Base-by-base conservation (phyloP, 306 rosid genomes). In the Cyclanthera cordifolia region DNA sequence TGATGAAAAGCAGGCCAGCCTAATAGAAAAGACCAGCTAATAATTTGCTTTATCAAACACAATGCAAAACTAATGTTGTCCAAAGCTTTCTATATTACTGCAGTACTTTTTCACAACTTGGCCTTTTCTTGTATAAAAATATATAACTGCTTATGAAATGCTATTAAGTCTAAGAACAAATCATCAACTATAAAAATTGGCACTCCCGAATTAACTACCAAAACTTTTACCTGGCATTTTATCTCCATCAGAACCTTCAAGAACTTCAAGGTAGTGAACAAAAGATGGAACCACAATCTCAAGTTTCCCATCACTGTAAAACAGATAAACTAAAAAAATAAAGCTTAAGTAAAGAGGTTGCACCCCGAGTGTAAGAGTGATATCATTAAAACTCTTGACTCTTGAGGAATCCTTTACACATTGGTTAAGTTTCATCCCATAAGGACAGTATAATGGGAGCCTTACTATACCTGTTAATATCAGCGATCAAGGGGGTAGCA, bases 1-100 rank as follows among this genome's bases (percentile, higher is more conserved):
- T 94, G 99, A 74, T 94, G 99, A 78, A 90, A 90, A 82, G 99
- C 97, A 76, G 99, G 99, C 99, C 99, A 94, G 53, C 99, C 99
- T 94, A 71, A 79, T 17, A 72, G 79, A 76, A 84, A 27, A 78
- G 64, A 53, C 72, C 0, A 49, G 28, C 32, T 13, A 20, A 21
- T 43, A 17, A 34, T 16, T 47, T 66, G 14, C 25, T 47, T 59
- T 32, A 39, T 59, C 23, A 59, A 59, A 32, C 24, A 32, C 16
- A 13, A 7, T 24, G 25, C 52, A 66, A 54, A 65, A 43, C 52
- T 43, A 43, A 12, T 64, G 20, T 34, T 21, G 17, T 20, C 32
- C n/a, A 41, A 25, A 64, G 34, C 32, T 11, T 13, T 64, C 69
- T 15, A 21, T 64, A 23, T 17, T 64, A 5, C 24, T 21, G 53